Base-by-base conservation (phyloP, 2,329 filamentous ascomycete genomes). In the Myriosclerotinia duriaeana region DNA sequence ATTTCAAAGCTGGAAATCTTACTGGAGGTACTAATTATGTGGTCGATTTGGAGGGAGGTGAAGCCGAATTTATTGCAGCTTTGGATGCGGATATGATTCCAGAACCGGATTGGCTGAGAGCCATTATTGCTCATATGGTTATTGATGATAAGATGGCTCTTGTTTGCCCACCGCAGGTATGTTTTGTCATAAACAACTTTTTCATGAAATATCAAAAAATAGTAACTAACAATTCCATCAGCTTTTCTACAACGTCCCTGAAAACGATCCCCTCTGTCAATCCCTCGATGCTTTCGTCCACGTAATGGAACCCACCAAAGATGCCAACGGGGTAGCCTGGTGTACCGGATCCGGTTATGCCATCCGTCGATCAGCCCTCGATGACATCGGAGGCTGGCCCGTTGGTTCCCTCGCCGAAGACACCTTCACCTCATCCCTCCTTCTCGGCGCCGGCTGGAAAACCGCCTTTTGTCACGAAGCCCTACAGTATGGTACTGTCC, bases 21-120 rank as follows among this genome's bases (percentile, higher is more conserved):
- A 88, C 87, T 76, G 84, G 85, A 66, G 87, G 84, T 44, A 76
- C 86, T 26, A 81, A 85, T 20, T 79, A 81, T 65, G 79, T 81
- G 5, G 78, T 79, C 20, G 72, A 76, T n/a, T 76, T 87, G 42
- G 82, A 83, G 1, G 84, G 83, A n/a, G 44, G 63, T 26, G 63
- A 65, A 42, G 79, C 80, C 52, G 79, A 84, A 71, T 88, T 80
- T 74, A 84, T 88, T 73, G 86, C 85, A n/a, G 84, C 84, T 50
- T 78, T 89, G 44, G 87, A 89, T 73, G 87, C 86, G 26, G 87
- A 89, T 73, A 89, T 89, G 87, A 88, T 89, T 75, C 84, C 85
- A 8, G 84, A 88, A 74, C 79, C 78, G 62, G 78, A 84, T 56
- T 89, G 85, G 85, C 79, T 89, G 20, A 83, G 85, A 50, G 82